Evolutionary conservation across 352 stramenopile genomes (phyloP).

Genomic region (Plasmopara muralis): DNA sequence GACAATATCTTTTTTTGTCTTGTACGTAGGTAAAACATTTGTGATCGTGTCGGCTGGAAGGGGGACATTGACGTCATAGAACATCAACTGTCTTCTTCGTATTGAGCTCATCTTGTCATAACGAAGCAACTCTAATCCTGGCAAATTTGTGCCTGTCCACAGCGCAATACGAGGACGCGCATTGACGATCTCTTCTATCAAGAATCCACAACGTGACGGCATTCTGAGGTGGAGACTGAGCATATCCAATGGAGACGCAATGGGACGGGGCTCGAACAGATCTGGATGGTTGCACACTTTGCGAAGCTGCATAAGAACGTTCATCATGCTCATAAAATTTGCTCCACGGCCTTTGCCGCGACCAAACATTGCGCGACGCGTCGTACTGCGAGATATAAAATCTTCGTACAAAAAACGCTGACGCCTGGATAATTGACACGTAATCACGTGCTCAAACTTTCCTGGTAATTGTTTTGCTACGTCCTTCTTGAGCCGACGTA

Average conservation of each 20-base stretch:
- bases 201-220: conserved; percentile 35
- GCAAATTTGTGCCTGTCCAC: conserved; percentile 37
- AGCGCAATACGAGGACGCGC: conserved; percentile 25
- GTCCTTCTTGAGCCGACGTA: conserved; percentile 96
- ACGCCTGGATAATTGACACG: conserved; percentile 90
- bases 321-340: conserved; percentile 99
- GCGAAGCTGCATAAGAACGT: conserved; percentile 97
- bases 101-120: conserved; percentile 26
- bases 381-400: conserved; percentile 95
- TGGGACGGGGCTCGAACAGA: conserved; percentile 95
- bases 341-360: conserved; percentile 72
- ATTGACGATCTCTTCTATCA: conserved; percentile 40
- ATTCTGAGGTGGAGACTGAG: conserved; percentile 24
- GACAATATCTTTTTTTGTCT: conserved; percentile 34
- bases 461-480: conserved; percentile 96
- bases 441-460: conserved; percentile 97
- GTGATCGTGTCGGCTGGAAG: conserved; percentile 23
- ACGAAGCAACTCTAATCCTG: conserved; percentile 34
- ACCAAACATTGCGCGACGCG: conserved; percentile 87
- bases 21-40: conserved; percentile 13
- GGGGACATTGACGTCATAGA: conserved; percentile 37
- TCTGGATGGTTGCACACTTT: conserved; percentile 99
- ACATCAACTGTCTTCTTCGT: conserved; percentile 34
- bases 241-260: conserved; percentile 92
- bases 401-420: conserved; percentile 98